Percentiles rank a stretch among this genome's conserved stretches.
phyloP scores from a whole-genome alignment of 805 yeast genomes.

The Myxozyma kluyveri region DNA sequence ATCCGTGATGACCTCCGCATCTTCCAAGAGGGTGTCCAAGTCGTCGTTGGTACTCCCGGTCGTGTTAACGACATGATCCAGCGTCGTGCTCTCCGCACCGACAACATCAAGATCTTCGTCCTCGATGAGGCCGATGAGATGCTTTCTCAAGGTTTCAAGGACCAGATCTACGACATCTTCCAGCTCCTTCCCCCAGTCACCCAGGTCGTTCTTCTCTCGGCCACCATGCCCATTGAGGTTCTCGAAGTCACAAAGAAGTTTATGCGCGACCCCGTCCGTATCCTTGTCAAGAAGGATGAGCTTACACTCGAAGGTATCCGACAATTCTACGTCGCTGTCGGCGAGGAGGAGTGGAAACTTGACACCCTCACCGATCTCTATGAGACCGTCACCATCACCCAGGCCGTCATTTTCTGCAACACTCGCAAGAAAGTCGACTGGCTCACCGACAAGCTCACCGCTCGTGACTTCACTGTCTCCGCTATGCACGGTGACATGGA shows the following conservation, averaged over 20 bases:
- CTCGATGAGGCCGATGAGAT: constrained; percentile 97
- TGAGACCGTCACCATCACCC: constrained; percentile 92
- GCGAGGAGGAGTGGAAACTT: constrained; percentile 89
- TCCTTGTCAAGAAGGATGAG: constrained; percentile 91
- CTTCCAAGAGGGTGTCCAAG: constrained; percentile 76
- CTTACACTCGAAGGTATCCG: constrained; percentile 90
- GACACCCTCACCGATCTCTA: constrained; percentile 92
- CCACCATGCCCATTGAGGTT: constrained; percentile 90
- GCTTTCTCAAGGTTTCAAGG: constrained; percentile 88
- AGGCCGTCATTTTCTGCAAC: constrained; percentile 97
- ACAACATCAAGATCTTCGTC: constrained; percentile 79
- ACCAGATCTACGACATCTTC: constrained; percentile 91
- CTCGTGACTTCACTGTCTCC: constrained; percentile 83
- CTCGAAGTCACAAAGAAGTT: constrained; percentile 88
- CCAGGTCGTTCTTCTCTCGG: constrained; percentile 92
- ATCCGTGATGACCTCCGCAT: constrained; percentile 77
- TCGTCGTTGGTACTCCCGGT: constrained; percentile 97
- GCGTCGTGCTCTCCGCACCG: constrained; percentile 69
- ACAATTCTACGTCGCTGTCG: constrained; percentile 87
- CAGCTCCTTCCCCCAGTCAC: constrained; percentile 75
- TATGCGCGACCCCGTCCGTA: constrained; percentile 90
- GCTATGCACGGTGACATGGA: constrained; percentile 97
- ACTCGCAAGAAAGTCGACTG: constrained; percentile 93
- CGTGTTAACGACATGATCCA: constrained; percentile 88
- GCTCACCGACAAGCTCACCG: constrained; percentile 74